These are phyloP conservation scores for Phytophthora pseudosyringae DNA, from an alignment of 352 stramenopile genomes.

Conservation along the genomic window DNA sequence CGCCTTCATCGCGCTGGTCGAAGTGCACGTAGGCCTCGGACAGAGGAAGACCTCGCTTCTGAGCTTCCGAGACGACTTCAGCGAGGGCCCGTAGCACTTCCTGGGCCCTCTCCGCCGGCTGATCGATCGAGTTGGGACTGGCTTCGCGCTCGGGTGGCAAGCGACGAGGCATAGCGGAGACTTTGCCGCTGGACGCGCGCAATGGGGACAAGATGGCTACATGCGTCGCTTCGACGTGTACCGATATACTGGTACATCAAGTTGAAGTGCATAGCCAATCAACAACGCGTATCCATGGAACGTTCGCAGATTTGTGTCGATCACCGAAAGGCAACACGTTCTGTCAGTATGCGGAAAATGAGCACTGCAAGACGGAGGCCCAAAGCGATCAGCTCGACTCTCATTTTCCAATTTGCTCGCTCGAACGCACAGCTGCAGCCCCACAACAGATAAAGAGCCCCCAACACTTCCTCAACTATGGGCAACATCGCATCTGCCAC, in stretches of 20 bases:
- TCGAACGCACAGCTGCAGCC: conserved; percentile 10
- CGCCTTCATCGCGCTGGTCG: conserved; percentile 46
- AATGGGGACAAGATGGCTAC: conserved; percentile 29
- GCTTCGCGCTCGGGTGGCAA: background rate
- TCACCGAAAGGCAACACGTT: conserved; percentile 34
- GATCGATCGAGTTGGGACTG: background rate
- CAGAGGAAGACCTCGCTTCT: conserved; percentile 53
- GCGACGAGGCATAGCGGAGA: conserved; percentile 21
- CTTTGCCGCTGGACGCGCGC: conserved; percentile 1
- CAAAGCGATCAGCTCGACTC: background rate
- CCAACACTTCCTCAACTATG: conserved; percentile 36
- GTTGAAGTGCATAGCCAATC: conserved; percentile 37
- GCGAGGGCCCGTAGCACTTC: conserved; percentile 46
- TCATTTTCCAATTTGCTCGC: conserved; percentile 52
- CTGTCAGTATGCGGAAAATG: conserved; percentile 17
- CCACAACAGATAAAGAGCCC: background rate
- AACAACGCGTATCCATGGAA: conserved; percentile 25
- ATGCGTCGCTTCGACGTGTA: conserved; percentile 33
- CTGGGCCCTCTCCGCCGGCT: conserved; percentile 4
- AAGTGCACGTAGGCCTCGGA: conserved; percentile 68
- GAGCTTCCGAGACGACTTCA: conserved; percentile 58
- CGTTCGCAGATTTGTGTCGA: conserved; percentile 13
- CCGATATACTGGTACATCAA: conserved; percentile 16
- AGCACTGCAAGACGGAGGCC: conserved; percentile 2
- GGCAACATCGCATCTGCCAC: conserved; percentile 51